Evolutionary conservation across 208 protist genomes (phyloP).

Genomic region (Novymonas esmeraldas): DNA sequence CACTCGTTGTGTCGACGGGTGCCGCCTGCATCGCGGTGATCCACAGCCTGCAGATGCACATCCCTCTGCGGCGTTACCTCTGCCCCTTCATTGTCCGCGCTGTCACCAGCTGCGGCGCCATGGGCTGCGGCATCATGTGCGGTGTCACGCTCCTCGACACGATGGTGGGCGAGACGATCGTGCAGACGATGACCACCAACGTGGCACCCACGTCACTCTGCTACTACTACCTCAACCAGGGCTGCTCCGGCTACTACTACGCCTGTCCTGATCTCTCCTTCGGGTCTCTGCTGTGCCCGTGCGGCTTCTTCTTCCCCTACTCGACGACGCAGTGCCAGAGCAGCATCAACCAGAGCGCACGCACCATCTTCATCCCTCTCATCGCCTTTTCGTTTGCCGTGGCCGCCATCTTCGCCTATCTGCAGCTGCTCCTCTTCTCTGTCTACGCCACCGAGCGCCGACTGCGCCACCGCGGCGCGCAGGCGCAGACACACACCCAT

Average conservation of each 20-base stretch:
- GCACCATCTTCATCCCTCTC: background rate
- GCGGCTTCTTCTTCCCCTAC: background rate
- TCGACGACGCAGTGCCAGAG: background rate
- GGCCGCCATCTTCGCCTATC: background rate
- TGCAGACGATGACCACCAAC: background rate
- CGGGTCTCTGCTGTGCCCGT: background rate
- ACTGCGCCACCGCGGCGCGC: no score
- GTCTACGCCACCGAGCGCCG: background rate
- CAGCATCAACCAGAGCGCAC: background rate
- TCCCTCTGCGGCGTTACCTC: slow-evolving; percentile 1
- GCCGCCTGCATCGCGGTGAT: background rate
- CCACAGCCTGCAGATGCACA: slow-evolving; percentile 2
- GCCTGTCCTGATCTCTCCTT: background rate
- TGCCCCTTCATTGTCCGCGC: background rate
- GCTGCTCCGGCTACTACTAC: background rate
- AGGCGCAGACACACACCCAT: no score
- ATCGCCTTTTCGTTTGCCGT: background rate
- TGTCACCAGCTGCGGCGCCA: background rate
- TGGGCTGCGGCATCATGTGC: background rate
- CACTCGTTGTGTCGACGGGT: slow-evolving; percentile 7
- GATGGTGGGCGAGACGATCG: background rate
- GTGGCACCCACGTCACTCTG: background rate
- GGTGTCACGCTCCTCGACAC: background rate
- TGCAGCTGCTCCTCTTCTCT: background rate
- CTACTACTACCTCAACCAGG: background rate